Base-by-base conservation (phyloP, 805 yeast genomes). In the Sugiyamaella marilandica region DNA sequence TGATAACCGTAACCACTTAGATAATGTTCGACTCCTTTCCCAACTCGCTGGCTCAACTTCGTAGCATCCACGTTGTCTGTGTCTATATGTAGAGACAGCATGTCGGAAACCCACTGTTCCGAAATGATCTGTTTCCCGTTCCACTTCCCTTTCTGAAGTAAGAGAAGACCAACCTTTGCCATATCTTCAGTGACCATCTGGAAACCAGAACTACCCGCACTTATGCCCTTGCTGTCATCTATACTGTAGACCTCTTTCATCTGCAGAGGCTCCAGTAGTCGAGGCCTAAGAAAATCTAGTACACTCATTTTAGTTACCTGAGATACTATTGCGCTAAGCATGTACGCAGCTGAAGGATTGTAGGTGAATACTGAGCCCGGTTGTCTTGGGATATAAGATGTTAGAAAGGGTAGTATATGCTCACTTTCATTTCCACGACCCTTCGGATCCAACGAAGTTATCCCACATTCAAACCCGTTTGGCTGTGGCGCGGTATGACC, bases 1-100 rank as follows among this genome's bases (percentile, higher is more conserved):
- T 55, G 58, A 29, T 51, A 55, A 9, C 58, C 53, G 35, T 55
- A 55, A 2, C 58, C 58, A 9, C 18, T 45, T 18, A n/a, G 19
- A 51, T 49, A 53, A 3, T 24, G 29, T 18, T 11, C 41, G 26
- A 26, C 13, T 26, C 8, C 14, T n/a, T n/a, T n/a, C n/a, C n/a
- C 19, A 26, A 11, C 24, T 18, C n/a, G 10, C 14, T 16, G 43
- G 21, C 19, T 19, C 43, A 16, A 24, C 43, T 3, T 24, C 43
- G 11, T 21, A 39, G 43, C 24, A 21, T 39, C 43, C 4, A 21
- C 43, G 24, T 19, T 39, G 43, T 3, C 43, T n/a, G 49, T 43
- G 18, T 44, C 44, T 5, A 43, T 50, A 43, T 55, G 58, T 18
- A 32, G 11, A 5, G 45, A 13, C 31, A 56, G 41, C 14, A 50